Evolutionary conservation across 148 eudicot genomes (phyloP).

Genomic region (Talinum fruticosum): DNA sequence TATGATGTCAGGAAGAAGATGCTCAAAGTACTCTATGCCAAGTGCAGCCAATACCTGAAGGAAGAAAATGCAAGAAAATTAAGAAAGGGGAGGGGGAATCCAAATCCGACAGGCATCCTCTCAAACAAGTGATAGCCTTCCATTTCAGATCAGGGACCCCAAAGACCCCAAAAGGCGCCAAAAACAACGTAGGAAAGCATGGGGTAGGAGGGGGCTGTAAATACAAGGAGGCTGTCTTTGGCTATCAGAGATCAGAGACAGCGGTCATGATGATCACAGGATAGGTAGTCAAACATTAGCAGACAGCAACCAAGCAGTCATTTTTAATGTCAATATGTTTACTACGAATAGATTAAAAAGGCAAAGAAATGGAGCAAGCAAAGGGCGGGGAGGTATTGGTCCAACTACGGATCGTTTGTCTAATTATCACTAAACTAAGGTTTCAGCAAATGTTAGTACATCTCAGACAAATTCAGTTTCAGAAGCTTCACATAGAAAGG

Average conservation of each 20-base stretch:
- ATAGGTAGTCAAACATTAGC: not conserved
- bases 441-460: not conserved
- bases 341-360: not conserved
- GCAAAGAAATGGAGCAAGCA: not conserved
- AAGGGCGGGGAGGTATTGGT: not conserved
- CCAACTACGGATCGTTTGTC: not conserved
- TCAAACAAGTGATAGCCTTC: not conserved
- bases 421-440: too few relatives aligned
- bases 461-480: too few relatives aligned
- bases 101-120: not conserved
- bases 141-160: not conserved
- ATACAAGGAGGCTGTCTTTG: not conserved
- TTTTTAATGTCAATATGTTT: not conserved
- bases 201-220: not conserved
- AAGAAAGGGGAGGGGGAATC: not conserved
- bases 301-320: not conserved
- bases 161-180: not conserved
- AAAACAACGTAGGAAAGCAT: not conserved
- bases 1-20: conserved; percentile 81
- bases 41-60: conserved; percentile 91
- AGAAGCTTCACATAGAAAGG: not conserved
- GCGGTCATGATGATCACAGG: not conserved
- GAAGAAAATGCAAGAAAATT: not conserved
- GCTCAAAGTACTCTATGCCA: conserved; percentile 78
- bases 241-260: not conserved